Percentiles rank a stretch among this genome's conserved stretches.
Evolutionary conservation across 129 eudicot species (phyloP).

Genomic region (Artemisia argyi): DNA sequence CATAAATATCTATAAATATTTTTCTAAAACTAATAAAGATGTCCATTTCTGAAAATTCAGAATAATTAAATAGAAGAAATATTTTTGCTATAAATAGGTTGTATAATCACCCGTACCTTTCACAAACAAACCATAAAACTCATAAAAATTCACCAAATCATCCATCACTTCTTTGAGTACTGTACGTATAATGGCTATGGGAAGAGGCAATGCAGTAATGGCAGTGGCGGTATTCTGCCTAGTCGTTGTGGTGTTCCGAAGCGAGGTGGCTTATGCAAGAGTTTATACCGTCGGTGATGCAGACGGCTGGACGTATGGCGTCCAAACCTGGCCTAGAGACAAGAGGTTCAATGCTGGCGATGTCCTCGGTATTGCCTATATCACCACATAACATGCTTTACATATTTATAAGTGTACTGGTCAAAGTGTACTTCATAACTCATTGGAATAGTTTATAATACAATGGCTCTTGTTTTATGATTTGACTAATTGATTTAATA

Average conservation of each 20-base stretch:
- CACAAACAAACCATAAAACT: constrained; percentile 8
- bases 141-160: constrained; percentile 12
- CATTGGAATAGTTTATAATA: neutral
- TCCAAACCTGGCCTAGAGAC: constrained; percentile 53
- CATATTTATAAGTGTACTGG: neutral
- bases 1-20: too few species aligned
- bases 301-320: constrained; percentile 61
- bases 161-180: constrained; percentile 8
- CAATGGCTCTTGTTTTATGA: neutral
- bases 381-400: too few species aligned
- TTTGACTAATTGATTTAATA: neutral
- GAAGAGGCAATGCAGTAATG: constrained; percentile 78
- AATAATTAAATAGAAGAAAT: neutral
- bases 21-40: too few species aligned
- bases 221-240: constrained; percentile 28
- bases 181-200: constrained; percentile 32
- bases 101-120: constrained; percentile 9
- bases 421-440: too few species aligned
- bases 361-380: constrained; percentile 45
- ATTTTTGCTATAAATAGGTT: constrained; percentile 34
- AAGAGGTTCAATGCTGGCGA: constrained; percentile 74
- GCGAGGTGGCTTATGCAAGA: constrained; percentile 49
- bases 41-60: too few species aligned
- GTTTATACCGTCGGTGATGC: constrained; percentile 58
- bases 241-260: constrained; percentile 25